Base-by-base conservation (phyloP, 1,284 basidiomycete species). In the Macrocybe sp. region DNA sequence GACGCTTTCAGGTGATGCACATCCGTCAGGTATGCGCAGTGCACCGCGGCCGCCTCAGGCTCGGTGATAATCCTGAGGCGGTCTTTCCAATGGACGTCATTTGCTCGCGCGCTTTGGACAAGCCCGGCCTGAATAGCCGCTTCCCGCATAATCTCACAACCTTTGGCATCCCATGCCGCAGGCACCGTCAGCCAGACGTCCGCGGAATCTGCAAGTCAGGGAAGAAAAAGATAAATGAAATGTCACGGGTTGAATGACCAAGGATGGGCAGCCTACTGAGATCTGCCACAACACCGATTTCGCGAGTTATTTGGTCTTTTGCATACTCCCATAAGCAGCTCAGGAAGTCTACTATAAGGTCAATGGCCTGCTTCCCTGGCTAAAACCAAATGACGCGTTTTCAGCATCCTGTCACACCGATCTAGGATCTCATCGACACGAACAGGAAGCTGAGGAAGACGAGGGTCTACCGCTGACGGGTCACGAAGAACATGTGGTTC, bases 11-110 rank as follows among this genome's bases (percentile, higher is more conserved):
- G 69, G 56, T 82, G 81, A 64, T 90, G 85, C 5, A 91, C 69
- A 51, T 86, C 79, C 12, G 85, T 86, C 44, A 92, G 69, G 52
- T 84, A 78, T 2, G 84, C 87, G 52, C 88, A 91, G 51, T 92
- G 88, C 2, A 91, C 85, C 11, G 89, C 89, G 10, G 89, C 89
- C 1, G 89, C 89, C 64, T 91, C 89, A 11, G 88, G 86, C 58
- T 92, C 89, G 67, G 86, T 90, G 60, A 92, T 91, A 50, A 92
- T 89, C 40, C 76, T 76, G 33, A 92, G 68, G 10, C 89, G 79
- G 55, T 90, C 87, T 47, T 81, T 72, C 89, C 89, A 91, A 48
- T 74, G 70, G 12, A 67, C 64, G 55, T 92, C 89, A n/a, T 80
- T 80, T n/a, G 84, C 81, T 40, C 74, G 67, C 3, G 82, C 68